Evolutionary conservation across 169 alveolate genomes (phyloP), one percentile per base, ranked within the genome.

Genomic region (Babesia ovata): DNA sequence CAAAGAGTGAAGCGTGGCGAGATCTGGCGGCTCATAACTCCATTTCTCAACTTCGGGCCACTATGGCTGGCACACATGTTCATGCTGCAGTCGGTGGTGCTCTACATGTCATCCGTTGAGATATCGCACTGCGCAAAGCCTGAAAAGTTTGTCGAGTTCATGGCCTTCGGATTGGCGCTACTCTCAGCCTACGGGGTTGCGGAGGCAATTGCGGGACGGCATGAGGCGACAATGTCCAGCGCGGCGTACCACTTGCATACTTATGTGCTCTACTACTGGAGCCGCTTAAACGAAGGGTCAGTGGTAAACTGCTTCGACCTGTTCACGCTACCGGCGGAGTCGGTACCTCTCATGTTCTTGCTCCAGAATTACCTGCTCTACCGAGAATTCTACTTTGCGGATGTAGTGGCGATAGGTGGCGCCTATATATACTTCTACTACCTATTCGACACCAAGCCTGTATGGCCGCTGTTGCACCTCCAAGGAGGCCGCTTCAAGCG

Each of bases 91-190:
- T 89, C 87, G 24, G 74, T 79, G 46, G 79, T 78, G 53, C 69
- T 75, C 33, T 89, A 89, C 69, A 89, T 89, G 93, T 71, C 92
- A 17, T 73, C 91, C 0, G 92, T 89, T 12, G 93, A 89, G 79
- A 69, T 83, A 19, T 85, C 91, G 39, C 88, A 85, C 63, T 73
- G 84, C 70, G 60, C 78, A 42, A 72, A 66, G 44, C 93, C 93
- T 17, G 93, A 85, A 61, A 88, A 89, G 63, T 81, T 89, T 54
- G 58, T 89, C 22, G 91, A 84, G 50, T 83, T 89, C 53, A 50
- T 89, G 60, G 53, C 82, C 4, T 89, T 63, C 78, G 93, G 93
- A 9, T 63, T 71, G 36, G 46, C 82, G 45, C 73, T 78, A 16
- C 75, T 85, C 36, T 66, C 86, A 3, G 50, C 73, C 17, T 85